A percentile compares a stretch with the other conserved stretches of the same genome.
Conservation (phyloP, 805 yeast genomes). For the Candida railenensis region DNA sequence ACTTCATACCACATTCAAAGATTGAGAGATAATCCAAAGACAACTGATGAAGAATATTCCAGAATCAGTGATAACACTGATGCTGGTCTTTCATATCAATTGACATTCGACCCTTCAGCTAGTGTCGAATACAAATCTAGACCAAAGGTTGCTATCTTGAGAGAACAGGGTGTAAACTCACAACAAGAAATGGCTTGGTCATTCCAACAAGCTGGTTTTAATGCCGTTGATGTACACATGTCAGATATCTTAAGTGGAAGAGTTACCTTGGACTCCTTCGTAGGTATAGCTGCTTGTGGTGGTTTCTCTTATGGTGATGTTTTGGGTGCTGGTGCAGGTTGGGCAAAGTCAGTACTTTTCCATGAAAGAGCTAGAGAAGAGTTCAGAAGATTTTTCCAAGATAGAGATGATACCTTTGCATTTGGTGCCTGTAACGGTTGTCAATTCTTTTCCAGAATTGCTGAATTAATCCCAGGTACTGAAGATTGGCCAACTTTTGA, state of each 20-base stretch:
- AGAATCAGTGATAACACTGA: slow-evolving; percentile 75
- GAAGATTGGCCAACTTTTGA: slow-evolving; percentile 96
- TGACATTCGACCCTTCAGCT: slow-evolving; percentile 60
- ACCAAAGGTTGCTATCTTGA: slow-evolving; percentile 92
- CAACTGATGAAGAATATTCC: slow-evolving; percentile 83
- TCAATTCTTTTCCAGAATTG: slow-evolving; percentile 87
- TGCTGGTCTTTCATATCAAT: slow-evolving; percentile 84
- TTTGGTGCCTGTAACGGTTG: slow-evolving; percentile 99
- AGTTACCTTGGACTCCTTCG: slow-evolving; percentile 73
- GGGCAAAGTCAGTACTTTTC: slow-evolving; percentile 96
- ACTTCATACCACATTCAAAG: slow-evolving; percentile 90
- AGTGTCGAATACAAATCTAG: slow-evolving; percentile 17
- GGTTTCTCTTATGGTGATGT: slow-evolving; percentile 99
- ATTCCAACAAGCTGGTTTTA: slow-evolving; percentile 93
- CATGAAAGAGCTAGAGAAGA: slow-evolving; percentile 73
- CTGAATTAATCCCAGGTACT: slow-evolving; percentile 86
- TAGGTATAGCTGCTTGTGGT: slow-evolving; percentile 97
- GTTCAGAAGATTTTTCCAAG: slow-evolving; percentile 78
- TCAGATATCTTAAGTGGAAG: slow-evolving; percentile 78
- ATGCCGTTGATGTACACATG: slow-evolving; percentile 95
- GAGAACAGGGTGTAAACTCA: slow-evolving; percentile 99
- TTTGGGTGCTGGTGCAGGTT: slow-evolving; percentile 97
- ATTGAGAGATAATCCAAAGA: slow-evolving; percentile 89
- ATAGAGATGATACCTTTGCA: slow-evolving; percentile 89
- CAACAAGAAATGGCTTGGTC: slow-evolving; percentile 99